Conservation (phyloP, 345 rosid genomes). For the Sonneratia caseolaris region DNA sequence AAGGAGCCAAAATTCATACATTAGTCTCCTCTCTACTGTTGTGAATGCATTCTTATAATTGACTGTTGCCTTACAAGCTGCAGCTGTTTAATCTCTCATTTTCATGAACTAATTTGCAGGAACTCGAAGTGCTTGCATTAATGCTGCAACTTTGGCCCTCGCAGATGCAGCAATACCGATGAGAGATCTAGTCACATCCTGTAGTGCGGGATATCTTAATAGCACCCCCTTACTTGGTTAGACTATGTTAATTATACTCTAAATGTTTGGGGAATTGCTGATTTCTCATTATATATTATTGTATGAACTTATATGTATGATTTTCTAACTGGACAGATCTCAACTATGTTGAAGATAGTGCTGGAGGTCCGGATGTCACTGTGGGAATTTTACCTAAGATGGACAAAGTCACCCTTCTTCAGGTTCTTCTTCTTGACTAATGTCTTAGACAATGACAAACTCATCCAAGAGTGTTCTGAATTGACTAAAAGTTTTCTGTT, state of each 20-base stretch:
- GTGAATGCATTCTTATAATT: background rate
- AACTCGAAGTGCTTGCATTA: slow-evolving; percentile 93
- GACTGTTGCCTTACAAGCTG: background rate
- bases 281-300: background rate
- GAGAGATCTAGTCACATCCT: slow-evolving; percentile 84
- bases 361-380: slow-evolving; percentile 94
- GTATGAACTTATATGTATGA: background rate
- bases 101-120: slow-evolving; percentile 25
- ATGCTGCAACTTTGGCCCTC: slow-evolving; percentile 93
- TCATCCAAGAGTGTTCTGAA: background rate
- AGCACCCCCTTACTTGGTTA: slow-evolving; percentile 77
- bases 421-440: slow-evolving; percentile 32
- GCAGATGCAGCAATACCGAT: slow-evolving; percentile 99
- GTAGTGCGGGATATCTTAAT: slow-evolving; percentile 92
- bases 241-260: slow-evolving; percentile 2
- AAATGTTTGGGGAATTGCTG: background rate
- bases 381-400: slow-evolving; percentile 73
- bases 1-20: background rate
- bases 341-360: slow-evolving; percentile 88
- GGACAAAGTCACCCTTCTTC: slow-evolving; percentile 94
- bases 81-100: background rate
- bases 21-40: background rate
- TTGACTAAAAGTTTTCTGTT: background rate
- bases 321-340: slow-evolving; percentile 38
- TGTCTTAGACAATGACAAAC: background rate